Base-by-base conservation (phyloP, 768 basidiomycete genomes). In the Suillus subalutaceus region DNA sequence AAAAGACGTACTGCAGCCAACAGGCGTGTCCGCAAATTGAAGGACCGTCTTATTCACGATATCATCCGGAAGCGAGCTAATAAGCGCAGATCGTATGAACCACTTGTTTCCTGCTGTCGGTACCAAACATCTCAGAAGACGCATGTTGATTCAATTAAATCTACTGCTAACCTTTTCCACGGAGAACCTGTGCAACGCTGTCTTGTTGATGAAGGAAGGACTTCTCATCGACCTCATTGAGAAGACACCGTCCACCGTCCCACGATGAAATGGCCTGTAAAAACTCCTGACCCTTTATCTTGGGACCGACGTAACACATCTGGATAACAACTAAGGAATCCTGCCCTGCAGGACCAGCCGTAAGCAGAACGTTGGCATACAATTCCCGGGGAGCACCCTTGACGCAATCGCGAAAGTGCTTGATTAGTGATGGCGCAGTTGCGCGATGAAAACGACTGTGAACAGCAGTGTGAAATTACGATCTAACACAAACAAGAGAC, bases 181-280 rank as follows among this genome's bases (percentile, higher is more conserved):
- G 88, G 63, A 97, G 79, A 9, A 96, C 90, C 77, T 96, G 94
- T 15, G 93, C 93, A 10, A 97, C 90, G 66, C 93, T 95, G 71
- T 95, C 91, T 78, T 97, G 96, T 75, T 97, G 96, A 72, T 89
- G 86, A 68, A 94, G 78, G 77, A 96, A 96, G 59, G 87, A 91
- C 78, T 96, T 92, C 78, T 96, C 96, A 68, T 91, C 82, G 5
- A 97, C 93, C 75, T 97, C 96, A 70, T 96, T 95, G 61, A 97
- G 82, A 62, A 96, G 77, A 71, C 93, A 95, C 52, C 84, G 80
- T 72, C 93, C 96, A 58, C 94, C 94, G 55, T 92, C 89, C 96
- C 96, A 97, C 40, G 90, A 90, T 7, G 89, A 89, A 69, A 97
- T 90, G n/a, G 89, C 85, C 65, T 95, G 86, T 63, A 93, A 88